Percentiles rank a stretch among this genome's conserved stretches.
Evolutionary conservation across 1,139 yeast genomes (phyloP).

Genomic region (Taiozyma sp.): DNA sequence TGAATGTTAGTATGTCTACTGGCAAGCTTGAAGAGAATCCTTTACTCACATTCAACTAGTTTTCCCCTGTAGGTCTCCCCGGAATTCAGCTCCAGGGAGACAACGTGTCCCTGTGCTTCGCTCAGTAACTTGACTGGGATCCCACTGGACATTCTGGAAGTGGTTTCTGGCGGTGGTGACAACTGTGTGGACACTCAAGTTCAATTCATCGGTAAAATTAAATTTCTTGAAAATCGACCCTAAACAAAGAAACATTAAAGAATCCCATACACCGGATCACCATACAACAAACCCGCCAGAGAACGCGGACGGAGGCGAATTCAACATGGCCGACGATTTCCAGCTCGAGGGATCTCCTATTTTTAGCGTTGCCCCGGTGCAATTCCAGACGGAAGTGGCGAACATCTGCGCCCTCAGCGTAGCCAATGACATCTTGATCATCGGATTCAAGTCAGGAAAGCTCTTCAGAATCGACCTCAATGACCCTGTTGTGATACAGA

Average conservation of each 20-base stretch:
- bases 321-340: not conserved
- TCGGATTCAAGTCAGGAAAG: conserved; percentile 39
- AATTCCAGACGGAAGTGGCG: conserved; percentile 44
- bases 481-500: conserved; percentile 45
- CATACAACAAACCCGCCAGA: not conserved
- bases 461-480: conserved; percentile 48
- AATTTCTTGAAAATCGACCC: too few relatives aligned
- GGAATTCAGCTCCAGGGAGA: conserved; percentile 75
- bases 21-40: not conserved
- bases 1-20: conserved; percentile 9
- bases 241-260: too few relatives aligned
- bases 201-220: too few relatives aligned
- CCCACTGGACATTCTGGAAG: conserved; percentile 37
- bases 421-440: conserved; percentile 40
- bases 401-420: conserved; percentile 40
- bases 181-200: not conserved
- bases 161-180: not conserved
- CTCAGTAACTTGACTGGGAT: conserved; percentile 83
- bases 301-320: not conserved
- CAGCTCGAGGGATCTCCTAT: conserved; percentile 7
- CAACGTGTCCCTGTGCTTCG: conserved; percentile 86
- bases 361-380: conserved; percentile 43
- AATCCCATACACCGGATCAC: too few relatives aligned
- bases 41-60: conserved; percentile 52
- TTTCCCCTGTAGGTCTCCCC: conserved; percentile 90